phyloP scores from a whole-genome alignment of 441 rosid genomes.

The Bruguiera hainesii region DNA sequence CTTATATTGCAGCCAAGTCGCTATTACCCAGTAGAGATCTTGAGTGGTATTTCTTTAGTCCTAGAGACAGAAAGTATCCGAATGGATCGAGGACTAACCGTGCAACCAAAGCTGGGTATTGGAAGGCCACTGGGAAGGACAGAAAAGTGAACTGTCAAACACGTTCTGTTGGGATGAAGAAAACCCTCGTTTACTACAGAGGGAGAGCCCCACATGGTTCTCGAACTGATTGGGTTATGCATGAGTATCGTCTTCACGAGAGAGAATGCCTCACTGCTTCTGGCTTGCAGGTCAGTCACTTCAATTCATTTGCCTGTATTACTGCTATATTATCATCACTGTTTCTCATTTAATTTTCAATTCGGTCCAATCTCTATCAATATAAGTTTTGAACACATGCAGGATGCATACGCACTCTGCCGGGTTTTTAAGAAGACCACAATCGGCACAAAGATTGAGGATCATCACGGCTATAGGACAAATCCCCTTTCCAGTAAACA shows the following conservation, averaged over 20 bases:
- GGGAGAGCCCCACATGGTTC: conserved; percentile 96
- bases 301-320: not conserved
- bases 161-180: conserved; percentile 78
- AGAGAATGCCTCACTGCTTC: conserved; percentile 61
- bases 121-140: conserved; percentile 98
- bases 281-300: conserved; percentile 54
- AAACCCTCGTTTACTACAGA: conserved; percentile 84
- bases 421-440: conserved; percentile 87
- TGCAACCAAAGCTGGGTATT: conserved; percentile 87
- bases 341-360: not conserved
- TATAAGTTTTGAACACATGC: not conserved
- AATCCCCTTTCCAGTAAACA: conserved; percentile 41
- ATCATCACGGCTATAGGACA: conserved; percentile 33
- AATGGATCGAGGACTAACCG: conserved; percentile 95
- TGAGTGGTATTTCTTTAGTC: conserved; percentile 95
- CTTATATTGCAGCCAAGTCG: conserved; percentile 52
- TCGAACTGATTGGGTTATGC: conserved; percentile 94
- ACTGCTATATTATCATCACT: not conserved
- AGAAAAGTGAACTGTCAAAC: conserved; percentile 72
- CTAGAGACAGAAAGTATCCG: conserved; percentile 86
- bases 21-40: conserved; percentile 87
- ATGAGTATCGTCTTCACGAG: conserved; percentile 90
- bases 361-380: not conserved
- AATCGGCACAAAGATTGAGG: conserved; percentile 53
- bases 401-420: conserved; percentile 94